Conservation (phyloP, 2,329 filamentous ascomycete species). For the Arthrobotrys sinensis region DNA sequence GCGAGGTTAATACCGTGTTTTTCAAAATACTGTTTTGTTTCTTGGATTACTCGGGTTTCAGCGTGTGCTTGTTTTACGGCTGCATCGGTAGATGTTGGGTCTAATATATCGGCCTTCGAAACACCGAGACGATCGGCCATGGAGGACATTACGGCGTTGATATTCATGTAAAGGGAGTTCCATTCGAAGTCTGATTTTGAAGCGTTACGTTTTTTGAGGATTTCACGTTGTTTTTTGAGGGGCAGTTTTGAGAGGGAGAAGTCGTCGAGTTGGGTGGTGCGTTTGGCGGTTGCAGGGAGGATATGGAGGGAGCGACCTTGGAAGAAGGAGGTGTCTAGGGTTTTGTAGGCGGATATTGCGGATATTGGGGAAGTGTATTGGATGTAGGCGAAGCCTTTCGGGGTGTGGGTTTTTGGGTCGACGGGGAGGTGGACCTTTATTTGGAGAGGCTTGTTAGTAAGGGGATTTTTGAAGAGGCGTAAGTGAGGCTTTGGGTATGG, state of each 20-base stretch:
- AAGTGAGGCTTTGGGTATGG: neutral
- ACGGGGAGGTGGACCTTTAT: constrained; percentile 86
- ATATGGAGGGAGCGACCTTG: constrained; percentile 94
- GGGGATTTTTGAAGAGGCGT: constrained; percentile 7
- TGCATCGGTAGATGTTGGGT: constrained; percentile 95
- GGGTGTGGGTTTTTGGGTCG: constrained; percentile 77
- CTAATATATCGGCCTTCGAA: constrained; percentile 89
- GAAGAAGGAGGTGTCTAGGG: constrained; percentile 86
- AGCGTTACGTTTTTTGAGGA: constrained; percentile 86
- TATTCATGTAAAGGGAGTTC: constrained; percentile 99
- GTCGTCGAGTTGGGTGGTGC: constrained; percentile 86
- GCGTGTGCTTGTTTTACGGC: constrained; percentile 97
- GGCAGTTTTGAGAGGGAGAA: constrained; percentile 91
- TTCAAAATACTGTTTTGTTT: constrained; percentile 92
- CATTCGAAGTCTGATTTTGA: constrained; percentile 88
- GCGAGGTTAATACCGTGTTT: constrained; percentile 91
- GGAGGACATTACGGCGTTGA: constrained; percentile 91
- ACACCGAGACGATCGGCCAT: constrained; percentile 89
- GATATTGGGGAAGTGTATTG: constrained; percentile 80
- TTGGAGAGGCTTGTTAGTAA: constrained; percentile 68
- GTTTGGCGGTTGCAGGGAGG: constrained; percentile 85
- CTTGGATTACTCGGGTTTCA: constrained; percentile 95
- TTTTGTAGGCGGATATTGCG: constrained; percentile 83
- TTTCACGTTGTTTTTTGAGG: constrained; percentile 92
- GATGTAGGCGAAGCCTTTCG: constrained; percentile 92